Conservation (phyloP, 108 stramenopile genomes). For the Schizochytrium sp. region DNA sequence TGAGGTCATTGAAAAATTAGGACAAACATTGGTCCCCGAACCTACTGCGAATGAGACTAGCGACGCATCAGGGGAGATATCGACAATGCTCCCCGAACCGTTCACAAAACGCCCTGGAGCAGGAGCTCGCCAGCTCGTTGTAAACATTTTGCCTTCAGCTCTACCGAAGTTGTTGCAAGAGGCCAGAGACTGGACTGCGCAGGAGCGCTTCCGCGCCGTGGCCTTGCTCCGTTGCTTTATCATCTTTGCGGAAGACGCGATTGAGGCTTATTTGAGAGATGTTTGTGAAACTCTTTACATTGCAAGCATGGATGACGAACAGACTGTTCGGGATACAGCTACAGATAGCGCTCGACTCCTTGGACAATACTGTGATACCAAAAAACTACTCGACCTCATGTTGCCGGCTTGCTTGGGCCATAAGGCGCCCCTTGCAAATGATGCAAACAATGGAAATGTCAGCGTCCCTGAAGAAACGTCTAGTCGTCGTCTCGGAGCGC, state of each 20-base stretch:
- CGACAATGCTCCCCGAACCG: constrained; percentile 21
- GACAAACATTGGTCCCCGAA: neutral
- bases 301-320: constrained; percentile 46
- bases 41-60: neutral
- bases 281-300: constrained; percentile 8
- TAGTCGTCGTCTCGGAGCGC: constrained; percentile 14
- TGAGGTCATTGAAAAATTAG: constrained; percentile 29
- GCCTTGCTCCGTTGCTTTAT: constrained; percentile 29
- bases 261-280: neutral
- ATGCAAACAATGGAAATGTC: neutral
- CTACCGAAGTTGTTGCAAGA: constrained; percentile 15
- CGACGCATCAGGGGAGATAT: neutral
- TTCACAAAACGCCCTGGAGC: constrained; percentile 27
- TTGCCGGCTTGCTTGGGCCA: neutral
- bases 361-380: neutral
- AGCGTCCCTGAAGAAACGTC: neutral
- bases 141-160: constrained; percentile 25
- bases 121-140: constrained; percentile 40
- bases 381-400: neutral
- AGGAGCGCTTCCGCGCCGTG: constrained; percentile 56
- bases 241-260: constrained; percentile 26
- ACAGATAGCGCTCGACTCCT: neutral
- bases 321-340: constrained; percentile 33
- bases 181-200: constrained; percentile 54
- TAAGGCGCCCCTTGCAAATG: neutral